phyloP scores from a whole-genome alignment of 2,329 filamentous ascomycete species.

The Diaporthe velutina region DNA sequence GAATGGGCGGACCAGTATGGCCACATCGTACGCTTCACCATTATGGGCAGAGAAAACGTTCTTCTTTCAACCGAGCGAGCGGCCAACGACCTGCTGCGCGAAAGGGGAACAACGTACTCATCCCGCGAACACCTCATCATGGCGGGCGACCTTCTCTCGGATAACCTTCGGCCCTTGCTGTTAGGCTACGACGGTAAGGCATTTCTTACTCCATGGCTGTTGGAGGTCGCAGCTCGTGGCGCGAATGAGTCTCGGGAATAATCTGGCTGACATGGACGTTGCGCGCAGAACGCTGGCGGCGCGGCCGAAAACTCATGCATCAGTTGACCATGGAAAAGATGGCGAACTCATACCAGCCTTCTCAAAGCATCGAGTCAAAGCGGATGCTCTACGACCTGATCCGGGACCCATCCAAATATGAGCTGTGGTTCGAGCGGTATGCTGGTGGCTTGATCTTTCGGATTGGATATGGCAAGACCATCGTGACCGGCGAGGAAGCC shows the following conservation, averaged over 20 bases:
- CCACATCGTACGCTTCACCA: background rate
- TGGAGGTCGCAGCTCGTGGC: background rate
- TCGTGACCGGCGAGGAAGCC: slow-evolving; percentile 10
- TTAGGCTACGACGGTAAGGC: background rate
- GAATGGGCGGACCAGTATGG: slow-evolving; percentile 9
- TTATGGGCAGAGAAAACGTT: background rate
- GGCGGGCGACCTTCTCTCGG: background rate
- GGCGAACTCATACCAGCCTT: slow-evolving; percentile 7
- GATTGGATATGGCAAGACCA: background rate
- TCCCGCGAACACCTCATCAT: slow-evolving; percentile 3
- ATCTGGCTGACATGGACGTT: background rate
- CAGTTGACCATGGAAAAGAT: slow-evolving; percentile 1
- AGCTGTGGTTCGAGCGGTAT: slow-evolving; percentile 5
- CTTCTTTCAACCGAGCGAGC: slow-evolving; percentile 1
- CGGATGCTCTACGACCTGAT: background rate
- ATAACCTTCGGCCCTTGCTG: slow-evolving; percentile 1
- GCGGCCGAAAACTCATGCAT: background rate
- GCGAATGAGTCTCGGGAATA: background rate
- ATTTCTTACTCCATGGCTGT: background rate
- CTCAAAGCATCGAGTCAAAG: slow-evolving; percentile 10
- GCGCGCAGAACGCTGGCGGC: background rate
- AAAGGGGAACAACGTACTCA: background rate
- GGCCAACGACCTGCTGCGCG: slow-evolving; percentile 7
- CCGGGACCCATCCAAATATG: background rate
- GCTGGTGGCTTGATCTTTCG: background rate